Evolutionary conservation across 345 rosid genomes (phyloP), one percentile per base, ranked within the genome.

Genomic region (Citrus mangshanensis): DNA sequence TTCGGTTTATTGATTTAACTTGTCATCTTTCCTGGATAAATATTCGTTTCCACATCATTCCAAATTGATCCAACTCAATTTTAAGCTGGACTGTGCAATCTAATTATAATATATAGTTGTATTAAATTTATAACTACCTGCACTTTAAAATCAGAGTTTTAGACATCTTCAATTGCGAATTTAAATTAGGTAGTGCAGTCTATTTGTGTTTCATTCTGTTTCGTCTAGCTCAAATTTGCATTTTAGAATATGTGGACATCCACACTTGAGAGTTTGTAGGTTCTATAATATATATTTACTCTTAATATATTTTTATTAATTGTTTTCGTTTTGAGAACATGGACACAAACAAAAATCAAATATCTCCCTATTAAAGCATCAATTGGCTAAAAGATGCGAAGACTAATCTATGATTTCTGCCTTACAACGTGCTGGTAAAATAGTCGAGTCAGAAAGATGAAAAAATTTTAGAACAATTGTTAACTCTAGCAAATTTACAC

Each of bases 171-270:
- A 35, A 35, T 5, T 35, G 37, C 37, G 0, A 35, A 35, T 35
- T 51, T 21, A 4, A 51, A 27, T 7, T 54, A 18, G 22, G 4
- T 54, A 6, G 2, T 18, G 22, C 58, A 54, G 58, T 2, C 22
- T 51, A 5, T 51, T 51, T 51, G 1, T 51, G 6, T 16, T 14
- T 38, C 22, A 51, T 51, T 4, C 21, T 54, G 58, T 3, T 54
- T 19, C 6, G 22, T 18, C n/a, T 54, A 54, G 7, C 7, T 5
- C 18, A 46, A 46, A 46, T 46, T 13, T 4, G 1, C 18, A 46
- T 10, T 42, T 42, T 42, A 10, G 3, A 42, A 42, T 42, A 0
- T 42, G 4, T 0, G 0, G 12, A 9, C 3, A 9, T 9, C 4
- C 5, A 1, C 4, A 7, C 16, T 46, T 46, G 4, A 12, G 14